A percentile compares a stretch with the other conserved stretches of the same genome.
phyloP scores from a whole-genome alignment of 345 rosid genomes.

The Mercurialis annua region DNA sequence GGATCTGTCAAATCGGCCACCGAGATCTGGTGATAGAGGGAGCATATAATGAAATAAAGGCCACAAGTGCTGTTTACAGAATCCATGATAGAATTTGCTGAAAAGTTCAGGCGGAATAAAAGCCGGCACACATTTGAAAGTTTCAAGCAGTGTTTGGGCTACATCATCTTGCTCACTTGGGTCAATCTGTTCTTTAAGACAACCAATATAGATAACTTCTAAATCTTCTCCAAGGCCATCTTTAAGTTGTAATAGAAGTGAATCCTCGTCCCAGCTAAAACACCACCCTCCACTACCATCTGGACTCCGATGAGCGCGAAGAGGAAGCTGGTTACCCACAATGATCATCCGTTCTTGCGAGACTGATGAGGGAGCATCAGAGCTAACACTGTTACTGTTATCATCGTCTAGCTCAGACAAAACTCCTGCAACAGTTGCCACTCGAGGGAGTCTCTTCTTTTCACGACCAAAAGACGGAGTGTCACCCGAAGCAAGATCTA shows the following conservation, averaged over 20 bases:
- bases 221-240: slow-evolving; percentile 86
- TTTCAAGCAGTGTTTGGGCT: slow-evolving; percentile 73
- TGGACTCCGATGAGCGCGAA: slow-evolving; percentile 50
- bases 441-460: slow-evolving; percentile 77
- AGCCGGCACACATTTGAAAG: slow-evolving; percentile 92
- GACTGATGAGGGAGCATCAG: slow-evolving; percentile 82
- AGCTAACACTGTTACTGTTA: slow-evolving; percentile 58
- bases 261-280: slow-evolving; percentile 92
- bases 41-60: slow-evolving; percentile 97
- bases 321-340: slow-evolving; percentile 93
- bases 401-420: slow-evolving; percentile 84
- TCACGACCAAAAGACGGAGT: slow-evolving; percentile 54
- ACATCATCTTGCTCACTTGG: slow-evolving; percentile 72
- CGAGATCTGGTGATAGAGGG: slow-evolving; percentile 83
- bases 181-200: slow-evolving; percentile 68
- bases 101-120: slow-evolving; percentile 73
- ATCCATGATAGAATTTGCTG: slow-evolving; percentile 82
- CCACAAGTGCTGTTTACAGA: slow-evolving; percentile 93
- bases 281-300: slow-evolving; percentile 46
- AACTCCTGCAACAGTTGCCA: slow-evolving; percentile 84
- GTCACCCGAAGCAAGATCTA: slow-evolving; percentile 80
- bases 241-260: slow-evolving; percentile 88
- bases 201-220: slow-evolving; percentile 88
- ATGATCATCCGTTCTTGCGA: slow-evolving; percentile 78
- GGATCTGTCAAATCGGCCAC: slow-evolving; percentile 82